A percentile compares a stretch with the other conserved stretches of the same genome.
phyloP scores from a whole-genome alignment of 352 stramenopile species.

The Albugo candida region DNA sequence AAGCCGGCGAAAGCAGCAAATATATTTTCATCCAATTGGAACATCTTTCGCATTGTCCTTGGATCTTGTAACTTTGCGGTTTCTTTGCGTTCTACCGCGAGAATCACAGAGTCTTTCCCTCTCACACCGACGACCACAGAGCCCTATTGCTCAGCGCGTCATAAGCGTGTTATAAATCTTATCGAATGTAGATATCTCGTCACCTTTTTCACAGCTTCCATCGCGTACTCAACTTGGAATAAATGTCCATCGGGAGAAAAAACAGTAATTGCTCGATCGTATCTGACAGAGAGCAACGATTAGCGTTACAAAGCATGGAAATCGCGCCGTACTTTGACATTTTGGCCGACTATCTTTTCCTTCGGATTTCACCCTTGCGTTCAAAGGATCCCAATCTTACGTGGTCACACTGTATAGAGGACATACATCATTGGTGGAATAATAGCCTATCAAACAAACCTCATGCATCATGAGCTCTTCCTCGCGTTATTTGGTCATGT shows the following conservation, averaged over 20 bases:
- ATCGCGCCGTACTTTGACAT: neutral
- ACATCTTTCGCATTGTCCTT: slow-evolving; percentile 98
- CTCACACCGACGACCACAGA: slow-evolving; percentile 93
- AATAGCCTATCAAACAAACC: too few relatives aligned
- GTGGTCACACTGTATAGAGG: too few relatives aligned
- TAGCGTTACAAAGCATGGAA: neutral
- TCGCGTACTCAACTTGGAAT: slow-evolving; percentile 99
- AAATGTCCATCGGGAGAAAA: slow-evolving; percentile 99
- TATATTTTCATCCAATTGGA: slow-evolving; percentile 95
- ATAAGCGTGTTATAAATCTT: neutral
- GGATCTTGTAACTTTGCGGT: slow-evolving; percentile 90
- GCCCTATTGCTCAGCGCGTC: slow-evolving; percentile 49
- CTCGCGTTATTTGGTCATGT: slow-evolving; percentile 44
- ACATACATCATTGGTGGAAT: too few relatives aligned
- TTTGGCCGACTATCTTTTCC: neutral
- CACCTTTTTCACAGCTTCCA: slow-evolving; percentile 96
- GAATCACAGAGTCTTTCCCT: slow-evolving; percentile 89
- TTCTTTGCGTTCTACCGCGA: slow-evolving; percentile 83
- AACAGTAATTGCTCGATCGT: slow-evolving; percentile 98
- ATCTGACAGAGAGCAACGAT: slow-evolving; percentile 35
- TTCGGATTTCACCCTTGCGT: neutral
- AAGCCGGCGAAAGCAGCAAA: slow-evolving; percentile 97
- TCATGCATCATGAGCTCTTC: slow-evolving; percentile 66
- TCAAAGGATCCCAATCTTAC: too few relatives aligned
- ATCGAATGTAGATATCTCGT: neutral